Conservation (phyloP, 139 green algal genomes). For the Closterium sp. region DNA sequence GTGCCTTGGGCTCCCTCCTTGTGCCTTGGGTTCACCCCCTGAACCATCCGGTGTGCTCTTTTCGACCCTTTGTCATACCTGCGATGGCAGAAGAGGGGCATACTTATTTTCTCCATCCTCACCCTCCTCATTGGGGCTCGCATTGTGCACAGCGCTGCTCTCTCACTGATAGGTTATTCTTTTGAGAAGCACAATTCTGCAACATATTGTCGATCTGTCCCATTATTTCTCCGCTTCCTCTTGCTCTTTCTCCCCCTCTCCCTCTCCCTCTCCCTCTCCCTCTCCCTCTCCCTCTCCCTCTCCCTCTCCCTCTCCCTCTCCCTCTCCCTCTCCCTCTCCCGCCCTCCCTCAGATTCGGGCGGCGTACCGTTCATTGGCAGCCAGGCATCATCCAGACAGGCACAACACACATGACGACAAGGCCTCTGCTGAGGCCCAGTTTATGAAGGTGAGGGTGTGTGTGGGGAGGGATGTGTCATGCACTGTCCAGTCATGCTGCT, state of each 20-base stretch:
- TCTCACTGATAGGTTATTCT: too few relatives aligned
- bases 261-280: not conserved
- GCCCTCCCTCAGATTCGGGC: slow-evolving; percentile 2
- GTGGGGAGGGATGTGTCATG: not conserved
- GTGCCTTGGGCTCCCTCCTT: too few relatives aligned
- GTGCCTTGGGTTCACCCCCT: too few relatives aligned
- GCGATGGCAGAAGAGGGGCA: too few relatives aligned
- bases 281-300: slow-evolving; percentile 24
- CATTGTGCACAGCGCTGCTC: too few relatives aligned
- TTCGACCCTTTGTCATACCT: too few relatives aligned
- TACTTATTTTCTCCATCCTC: too few relatives aligned
- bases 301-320: slow-evolving; percentile 29
- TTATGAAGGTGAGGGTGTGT: not conserved
- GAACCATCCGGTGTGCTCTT: too few relatives aligned
- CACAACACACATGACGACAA: not conserved
- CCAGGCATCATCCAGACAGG: not conserved
- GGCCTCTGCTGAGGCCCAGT: not conserved
- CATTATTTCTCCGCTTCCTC: too few relatives aligned
- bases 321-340: slow-evolving; percentile 24
- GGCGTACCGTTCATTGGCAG: not conserved
- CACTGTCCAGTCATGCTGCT: not conserved
- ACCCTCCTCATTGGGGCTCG: too few relatives aligned
- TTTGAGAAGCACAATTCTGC: too few relatives aligned
- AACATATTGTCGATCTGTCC: too few relatives aligned
- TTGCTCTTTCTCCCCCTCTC: not conserved